phyloP scores from a whole-genome alignment of 163 green algal genomes.

The Scenedesmus sp. region DNA sequence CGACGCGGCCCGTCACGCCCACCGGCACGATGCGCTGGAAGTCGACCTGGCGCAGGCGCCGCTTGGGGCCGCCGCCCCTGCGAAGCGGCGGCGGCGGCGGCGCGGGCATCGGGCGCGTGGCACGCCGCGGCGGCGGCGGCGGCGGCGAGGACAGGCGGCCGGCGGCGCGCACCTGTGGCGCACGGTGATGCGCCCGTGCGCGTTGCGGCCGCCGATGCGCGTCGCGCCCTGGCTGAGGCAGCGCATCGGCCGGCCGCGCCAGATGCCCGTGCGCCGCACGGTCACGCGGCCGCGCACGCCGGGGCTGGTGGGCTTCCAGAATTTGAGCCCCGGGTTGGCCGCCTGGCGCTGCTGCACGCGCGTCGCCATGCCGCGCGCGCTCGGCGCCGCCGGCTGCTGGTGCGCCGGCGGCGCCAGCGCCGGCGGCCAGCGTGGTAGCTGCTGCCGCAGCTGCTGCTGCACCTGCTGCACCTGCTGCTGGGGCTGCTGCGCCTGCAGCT shows the following conservation, averaged over 20 bases:
- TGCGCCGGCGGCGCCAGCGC: not conserved
- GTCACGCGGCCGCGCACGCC: constrained; percentile 71
- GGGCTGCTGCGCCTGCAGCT: not conserved
- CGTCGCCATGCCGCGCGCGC: constrained; percentile 8
- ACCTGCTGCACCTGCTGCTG: constrained; percentile 2
- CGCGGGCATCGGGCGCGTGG: no score
- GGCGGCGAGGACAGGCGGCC: no score
- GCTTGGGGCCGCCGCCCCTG: constrained; percentile 71
- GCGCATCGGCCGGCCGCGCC: constrained; percentile 75
- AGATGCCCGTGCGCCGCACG: constrained; percentile 75
- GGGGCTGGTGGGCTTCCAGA: constrained; percentile 78
- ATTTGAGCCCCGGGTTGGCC: constrained; percentile 62
- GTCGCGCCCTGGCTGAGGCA: constrained; percentile 6
- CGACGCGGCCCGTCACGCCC: constrained; percentile 58
- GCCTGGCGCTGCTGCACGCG: constrained; percentile 24
- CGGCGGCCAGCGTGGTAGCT: not conserved
- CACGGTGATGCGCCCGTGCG: constrained; percentile 76
- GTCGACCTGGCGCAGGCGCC: constrained; percentile 44
- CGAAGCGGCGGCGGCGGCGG: no score
- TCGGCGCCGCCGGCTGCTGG: not conserved
- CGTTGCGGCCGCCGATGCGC: constrained; percentile 80
- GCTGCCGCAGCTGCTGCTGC: constrained; percentile 6
- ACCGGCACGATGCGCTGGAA: constrained; percentile 35
- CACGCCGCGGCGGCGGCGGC: no score
- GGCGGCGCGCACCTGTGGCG: no score